Percentiles rank a stretch among this genome's conserved stretches.
phyloP scores from a whole-genome alignment of 257 asterid species.

The Nemophila menziesii region DNA sequence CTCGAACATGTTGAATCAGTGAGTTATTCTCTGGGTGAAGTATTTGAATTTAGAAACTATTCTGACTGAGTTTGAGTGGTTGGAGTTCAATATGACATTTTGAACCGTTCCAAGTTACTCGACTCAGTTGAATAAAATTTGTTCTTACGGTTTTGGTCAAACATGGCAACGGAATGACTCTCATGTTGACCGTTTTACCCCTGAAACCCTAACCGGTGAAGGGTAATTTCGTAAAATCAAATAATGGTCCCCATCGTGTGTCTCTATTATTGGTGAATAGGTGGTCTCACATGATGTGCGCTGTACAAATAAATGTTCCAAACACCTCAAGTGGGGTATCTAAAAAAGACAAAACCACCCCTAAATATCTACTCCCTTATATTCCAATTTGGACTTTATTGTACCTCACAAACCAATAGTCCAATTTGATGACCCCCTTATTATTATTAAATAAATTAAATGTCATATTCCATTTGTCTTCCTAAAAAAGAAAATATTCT shows the following conservation, averaged over 20 bases:
- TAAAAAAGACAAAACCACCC: slow-evolving; percentile 16
- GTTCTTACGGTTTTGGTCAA: not conserved
- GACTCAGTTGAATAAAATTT: slow-evolving; percentile 1
- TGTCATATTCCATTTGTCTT: too few species aligned
- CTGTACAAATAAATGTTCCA: slow-evolving; percentile 14
- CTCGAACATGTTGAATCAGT: not conserved
- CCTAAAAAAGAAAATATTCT: too few species aligned
- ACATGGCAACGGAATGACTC: not conserved
- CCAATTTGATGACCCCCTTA: not conserved
- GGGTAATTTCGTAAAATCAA: slow-evolving; percentile 3
- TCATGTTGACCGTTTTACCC: slow-evolving; percentile 10
- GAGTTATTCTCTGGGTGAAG: not conserved
- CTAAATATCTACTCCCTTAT: not conserved
- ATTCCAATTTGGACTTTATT: not conserved
- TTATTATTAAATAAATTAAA: not conserved
- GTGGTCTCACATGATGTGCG: slow-evolving; percentile 15
- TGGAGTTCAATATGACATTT: too few species aligned
- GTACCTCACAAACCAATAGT: not conserved
- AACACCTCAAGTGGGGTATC: not conserved
- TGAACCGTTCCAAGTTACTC: not conserved
- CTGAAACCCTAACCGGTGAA: slow-evolving; percentile 7
- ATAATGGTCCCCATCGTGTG: not conserved
- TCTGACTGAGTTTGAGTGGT: too few species aligned
- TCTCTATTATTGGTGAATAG: slow-evolving; percentile 5
- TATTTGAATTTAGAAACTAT: too few species aligned